A percentile compares a stretch with the other conserved stretches of the same genome.
Conservation (phyloP, 768 basidiomycete genomes). For the Pisolithus tinctorius region DNA sequence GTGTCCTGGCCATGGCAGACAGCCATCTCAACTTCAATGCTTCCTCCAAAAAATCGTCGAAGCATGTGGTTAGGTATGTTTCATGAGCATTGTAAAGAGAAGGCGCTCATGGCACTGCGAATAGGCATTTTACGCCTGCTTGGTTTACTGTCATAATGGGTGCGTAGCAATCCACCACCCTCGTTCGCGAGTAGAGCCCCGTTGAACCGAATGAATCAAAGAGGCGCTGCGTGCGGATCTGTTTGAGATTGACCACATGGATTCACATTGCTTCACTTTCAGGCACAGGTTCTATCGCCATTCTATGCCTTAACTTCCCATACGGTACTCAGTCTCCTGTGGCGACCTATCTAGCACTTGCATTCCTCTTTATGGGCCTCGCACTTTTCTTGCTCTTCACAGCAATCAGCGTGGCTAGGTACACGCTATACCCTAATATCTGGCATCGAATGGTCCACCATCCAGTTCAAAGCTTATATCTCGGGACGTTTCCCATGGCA, state of each 20-base stretch:
- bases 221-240: too few relatives aligned
- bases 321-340: slow-evolving; percentile 38
- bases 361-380: slow-evolving; percentile 56
- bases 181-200: slow-evolving; percentile 39
- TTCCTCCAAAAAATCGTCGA: too few relatives aligned
- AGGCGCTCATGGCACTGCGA: not conserved
- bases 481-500: slow-evolving; percentile 52
- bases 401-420: slow-evolving; percentile 40
- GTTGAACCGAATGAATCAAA: too few relatives aligned
- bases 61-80: too few relatives aligned
- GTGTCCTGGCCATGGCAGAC: too few relatives aligned
- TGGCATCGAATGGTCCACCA: slow-evolving; percentile 43
- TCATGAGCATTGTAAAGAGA: too few relatives aligned
- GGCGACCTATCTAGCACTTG: slow-evolving; percentile 37
- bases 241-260: too few relatives aligned
- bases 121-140: slow-evolving; percentile 46
- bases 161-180: slow-evolving; percentile 44
- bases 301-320: slow-evolving; percentile 32
- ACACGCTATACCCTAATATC: slow-evolving; percentile 45
- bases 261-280: too few relatives aligned
- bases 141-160: slow-evolving; percentile 56
- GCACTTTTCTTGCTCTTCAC: slow-evolving; percentile 46
- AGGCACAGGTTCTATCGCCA: too few relatives aligned
- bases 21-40: too few relatives aligned
- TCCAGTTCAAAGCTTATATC: slow-evolving; percentile 44